Percentiles rank a stretch among this genome's conserved stretches.
These are phyloP conservation scores for Nigrospora oryzae DNA, from an alignment of 2,329 filamentous ascomycete genomes.

Conservation along the genomic window DNA sequence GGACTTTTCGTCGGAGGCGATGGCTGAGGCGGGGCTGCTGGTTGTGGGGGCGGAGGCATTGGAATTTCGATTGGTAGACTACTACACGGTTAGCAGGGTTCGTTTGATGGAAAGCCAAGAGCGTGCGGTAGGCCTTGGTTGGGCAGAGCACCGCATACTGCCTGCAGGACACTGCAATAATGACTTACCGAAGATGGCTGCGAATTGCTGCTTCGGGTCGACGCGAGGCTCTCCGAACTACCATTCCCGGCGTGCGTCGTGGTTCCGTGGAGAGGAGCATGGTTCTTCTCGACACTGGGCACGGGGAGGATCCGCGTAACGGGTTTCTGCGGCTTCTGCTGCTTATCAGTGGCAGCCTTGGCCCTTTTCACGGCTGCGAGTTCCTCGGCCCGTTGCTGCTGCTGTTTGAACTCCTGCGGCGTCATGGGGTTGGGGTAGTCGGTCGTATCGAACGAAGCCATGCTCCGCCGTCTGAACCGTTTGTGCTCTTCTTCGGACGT, in stretches of 20 bases:
- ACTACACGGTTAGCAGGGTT: slow-evolving; percentile 33
- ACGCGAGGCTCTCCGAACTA: slow-evolving; percentile 58
- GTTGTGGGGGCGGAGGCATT: slow-evolving; percentile 41
- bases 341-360: slow-evolving; percentile 16
- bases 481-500: slow-evolving; percentile 59
- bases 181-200: slow-evolving; percentile 58
- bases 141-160: slow-evolving; percentile 24
- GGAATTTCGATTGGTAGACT: slow-evolving; percentile 53
- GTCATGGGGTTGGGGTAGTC: slow-evolving; percentile 29
- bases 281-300: slow-evolving; percentile 21
- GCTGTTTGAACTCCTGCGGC: slow-evolving; percentile 24
- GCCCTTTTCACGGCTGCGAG: slow-evolving; percentile 16
- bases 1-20: slow-evolving; percentile 34
- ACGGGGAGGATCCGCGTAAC: slow-evolving; percentile 22
- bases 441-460: slow-evolving; percentile 55
- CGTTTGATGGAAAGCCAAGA: slow-evolving; percentile 20
- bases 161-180: slow-evolving; percentile 7
- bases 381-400: slow-evolving; percentile 8
- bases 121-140: slow-evolving; percentile 28
- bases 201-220: slow-evolving; percentile 49
- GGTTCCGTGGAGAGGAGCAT: slow-evolving; percentile 6
- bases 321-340: slow-evolving; percentile 26
- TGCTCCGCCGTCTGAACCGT: slow-evolving; percentile 73
- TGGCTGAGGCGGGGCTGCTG: slow-evolving; percentile 40
- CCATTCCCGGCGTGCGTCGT: slow-evolving; percentile 36